Evolutionary conservation across 106 monocot species (phyloP).

Genomic region (Acorus calamus): DNA sequence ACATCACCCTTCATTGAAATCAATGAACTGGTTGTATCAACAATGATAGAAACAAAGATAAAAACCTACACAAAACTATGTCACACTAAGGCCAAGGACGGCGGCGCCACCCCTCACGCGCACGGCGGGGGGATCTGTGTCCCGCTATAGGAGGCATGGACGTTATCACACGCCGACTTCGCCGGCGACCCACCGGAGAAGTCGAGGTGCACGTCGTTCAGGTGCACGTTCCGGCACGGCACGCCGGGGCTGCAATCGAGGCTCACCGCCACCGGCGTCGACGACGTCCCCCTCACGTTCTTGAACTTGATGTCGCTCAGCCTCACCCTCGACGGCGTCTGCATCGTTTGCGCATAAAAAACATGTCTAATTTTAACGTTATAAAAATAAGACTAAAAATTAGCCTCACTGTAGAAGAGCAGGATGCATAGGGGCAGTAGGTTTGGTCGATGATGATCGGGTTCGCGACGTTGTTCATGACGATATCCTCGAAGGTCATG

Average conservation of each 20-base stretch:
- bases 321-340: constrained; percentile 37
- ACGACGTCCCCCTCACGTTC: constrained; percentile 56
- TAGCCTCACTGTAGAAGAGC: constrained; percentile 14
- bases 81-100: too few species aligned
- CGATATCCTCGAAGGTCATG: constrained; percentile 50
- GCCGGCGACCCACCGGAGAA: constrained; percentile 1
- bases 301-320: constrained; percentile 43
- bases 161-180: constrained; percentile 18
- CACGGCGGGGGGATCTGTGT: constrained; percentile 35
- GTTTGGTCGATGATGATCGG: constrained; percentile 73
- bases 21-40: too few species aligned
- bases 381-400: not conserved
- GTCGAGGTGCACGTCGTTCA: constrained; percentile 28
- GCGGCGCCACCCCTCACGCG: not conserved
- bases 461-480: constrained; percentile 44
- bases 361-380: too few species aligned
- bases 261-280: constrained; percentile 34
- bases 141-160: constrained; percentile 21
- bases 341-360: not conserved
- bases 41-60: too few species aligned
- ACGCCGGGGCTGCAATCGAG: constrained; percentile 34
- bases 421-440: constrained; percentile 44
- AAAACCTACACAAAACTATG: too few species aligned
- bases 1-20: too few species aligned
- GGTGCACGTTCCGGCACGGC: constrained; percentile 41